Evolutionary conservation across 169 alveolate genomes (phyloP), one percentile per base, ranked within the genome.

Genomic region (Cyclospora cayetanensis): DNA sequence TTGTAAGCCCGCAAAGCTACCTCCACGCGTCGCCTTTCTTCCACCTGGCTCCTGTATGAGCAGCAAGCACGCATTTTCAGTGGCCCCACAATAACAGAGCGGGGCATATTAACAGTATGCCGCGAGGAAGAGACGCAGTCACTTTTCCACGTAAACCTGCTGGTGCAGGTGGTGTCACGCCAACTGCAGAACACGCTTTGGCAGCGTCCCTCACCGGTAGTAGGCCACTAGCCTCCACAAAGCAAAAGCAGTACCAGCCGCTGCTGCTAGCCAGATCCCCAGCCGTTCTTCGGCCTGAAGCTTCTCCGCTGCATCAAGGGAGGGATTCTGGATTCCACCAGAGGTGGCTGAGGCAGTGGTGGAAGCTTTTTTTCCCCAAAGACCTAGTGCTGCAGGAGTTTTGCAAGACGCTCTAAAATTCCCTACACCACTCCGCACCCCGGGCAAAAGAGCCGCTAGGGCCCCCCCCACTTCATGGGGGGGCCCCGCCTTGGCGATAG

Each of bases 1-100:
- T 46, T 29, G 27, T 72, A 72, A 12, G 53, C 84, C 63, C 41
- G 39, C 53, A 72, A 37, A 5, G 84, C 84, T 9, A 60, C 84
- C 5, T 5, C 39, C 1, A 72, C 84, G 39, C 84, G 84, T 37
- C 22, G 84, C 63, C 84, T 41, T 25, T 72, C 84, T 22, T 39
- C 39, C 20, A 15, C 53, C 35, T 37, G 50, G 34, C 39, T 60
- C 35, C 84, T 72, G 63, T 60, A 12, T 46, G 4, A 39, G 29
- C 37, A 18, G 43, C n/a, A 12, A 22, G 12, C 5, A 22, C 43
- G 42, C 43, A n/a, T 5, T 9, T 22, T 4, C 39, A 9, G 84
- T 37, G 41, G 84, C 37, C 35, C 39, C 11, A 4, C 55, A 46
- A 15, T 15, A 46, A 46, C 55, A 46, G 55, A 7, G 15, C 22